phyloP scores from a whole-genome alignment of 78 protist genomes.

The Dictyostelium purpureum region DNA sequence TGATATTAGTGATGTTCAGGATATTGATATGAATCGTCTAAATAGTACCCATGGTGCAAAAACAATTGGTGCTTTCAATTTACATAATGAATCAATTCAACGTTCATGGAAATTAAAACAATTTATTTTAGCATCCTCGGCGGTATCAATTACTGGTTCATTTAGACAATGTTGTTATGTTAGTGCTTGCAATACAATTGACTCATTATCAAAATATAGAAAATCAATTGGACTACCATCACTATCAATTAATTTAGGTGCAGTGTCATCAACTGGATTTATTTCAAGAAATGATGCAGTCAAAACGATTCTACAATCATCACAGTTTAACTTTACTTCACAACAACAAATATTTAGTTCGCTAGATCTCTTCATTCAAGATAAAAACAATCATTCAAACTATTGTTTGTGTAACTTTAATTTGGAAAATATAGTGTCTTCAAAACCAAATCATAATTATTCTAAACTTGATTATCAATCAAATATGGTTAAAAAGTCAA shows the following conservation, averaged over 20 bases:
- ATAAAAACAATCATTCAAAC: too few species aligned
- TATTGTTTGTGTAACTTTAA: too few species aligned
- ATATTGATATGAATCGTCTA: not conserved
- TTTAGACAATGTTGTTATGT: conserved; percentile 74
- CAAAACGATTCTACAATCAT: too few species aligned
- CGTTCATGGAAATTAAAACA: not conserved
- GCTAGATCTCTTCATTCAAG: too few species aligned
- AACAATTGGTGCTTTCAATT: conserved; percentile 77
- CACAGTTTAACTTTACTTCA: too few species aligned
- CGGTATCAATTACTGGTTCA: conserved; percentile 31
- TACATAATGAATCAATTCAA: conserved; percentile 29
- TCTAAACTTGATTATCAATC: too few species aligned
- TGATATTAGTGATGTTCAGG: not conserved
- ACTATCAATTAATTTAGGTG: not conserved
- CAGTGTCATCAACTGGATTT: not conserved
- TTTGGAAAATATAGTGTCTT: too few species aligned
- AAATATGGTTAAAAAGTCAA: too few species aligned
- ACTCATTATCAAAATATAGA: conserved; percentile 51
- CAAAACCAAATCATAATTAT: too few species aligned
- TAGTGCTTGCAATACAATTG: conserved; percentile 77
- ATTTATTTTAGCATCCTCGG: conserved; percentile 54
- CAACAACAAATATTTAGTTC: too few species aligned
- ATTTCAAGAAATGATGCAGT: not conserved
- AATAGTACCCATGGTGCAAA: conserved; percentile 30
- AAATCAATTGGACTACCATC: conserved; percentile 31